phyloP scores from a whole-genome alignment of 2,329 filamentous ascomycete genomes.

The Penicillium sclerotiorum region DNA sequence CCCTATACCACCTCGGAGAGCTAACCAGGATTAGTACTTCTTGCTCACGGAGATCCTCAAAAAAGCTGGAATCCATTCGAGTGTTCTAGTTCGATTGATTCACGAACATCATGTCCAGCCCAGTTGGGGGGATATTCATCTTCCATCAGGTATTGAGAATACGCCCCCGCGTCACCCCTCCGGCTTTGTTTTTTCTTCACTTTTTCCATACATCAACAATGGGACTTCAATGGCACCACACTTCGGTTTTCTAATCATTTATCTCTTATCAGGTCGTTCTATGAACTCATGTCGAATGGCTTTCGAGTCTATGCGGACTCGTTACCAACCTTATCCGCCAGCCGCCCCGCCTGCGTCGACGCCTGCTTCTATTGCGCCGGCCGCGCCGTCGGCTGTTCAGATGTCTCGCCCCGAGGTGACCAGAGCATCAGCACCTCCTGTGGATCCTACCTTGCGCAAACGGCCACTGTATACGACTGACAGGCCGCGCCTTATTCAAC shows the following conservation, averaged over 20 bases:
- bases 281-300: conserved; percentile 42
- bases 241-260: not conserved
- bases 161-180: not conserved
- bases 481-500: conserved; percentile 44
- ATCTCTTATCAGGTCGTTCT: conserved; percentile 37
- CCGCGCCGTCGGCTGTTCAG: conserved; percentile 5
- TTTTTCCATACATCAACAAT: not conserved
- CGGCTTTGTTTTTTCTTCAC: not conserved
- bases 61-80: conserved; percentile 41
- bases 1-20: not conserved
- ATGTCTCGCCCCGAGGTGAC: conserved; percentile 28
- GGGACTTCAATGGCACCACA: not conserved
- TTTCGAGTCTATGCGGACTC: conserved; percentile 37
- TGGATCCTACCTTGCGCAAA: conserved; percentile 35
- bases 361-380: not conserved
- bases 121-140: conserved; percentile 45
- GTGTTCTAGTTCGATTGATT: conserved; percentile 41
- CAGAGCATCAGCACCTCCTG: conserved; percentile 20
- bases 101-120: conserved; percentile 40
- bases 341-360: too few species aligned
- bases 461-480: conserved; percentile 35
- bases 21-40: conserved; percentile 36
- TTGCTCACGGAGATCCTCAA: conserved; percentile 48
- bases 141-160: conserved; percentile 44
- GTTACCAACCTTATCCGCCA: conserved; percentile 4